A percentile compares a stretch with the other conserved stretches of the same genome.
phyloP scores from a whole-genome alignment of 2,329 filamentous ascomycete species.

The Volutella citrinella region DNA sequence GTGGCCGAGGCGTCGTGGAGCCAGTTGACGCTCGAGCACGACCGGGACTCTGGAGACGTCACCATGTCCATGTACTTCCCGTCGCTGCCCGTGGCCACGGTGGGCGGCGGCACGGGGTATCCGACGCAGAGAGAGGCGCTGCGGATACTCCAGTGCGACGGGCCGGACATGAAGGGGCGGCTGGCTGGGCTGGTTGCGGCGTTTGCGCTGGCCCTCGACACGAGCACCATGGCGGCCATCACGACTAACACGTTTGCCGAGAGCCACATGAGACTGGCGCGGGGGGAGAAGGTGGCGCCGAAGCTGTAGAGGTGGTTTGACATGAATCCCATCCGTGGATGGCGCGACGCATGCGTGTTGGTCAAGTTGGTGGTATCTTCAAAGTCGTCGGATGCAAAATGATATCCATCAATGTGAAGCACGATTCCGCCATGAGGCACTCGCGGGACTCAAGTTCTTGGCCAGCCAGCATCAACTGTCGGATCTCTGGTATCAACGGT shows the following conservation, averaged over 20 bases:
- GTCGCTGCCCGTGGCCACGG: conserved; percentile 4
- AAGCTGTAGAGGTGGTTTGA: no score
- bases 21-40: conserved; percentile 1
- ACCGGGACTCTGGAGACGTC: neutral
- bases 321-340: no score
- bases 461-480: no score
- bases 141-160: neutral
- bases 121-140: conserved; percentile 1
- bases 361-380: no score
- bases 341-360: no score
- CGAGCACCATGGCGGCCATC: conserved; percentile 3
- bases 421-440: no score
- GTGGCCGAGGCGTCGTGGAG: conserved; percentile 4
- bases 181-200: conserved; percentile 4
- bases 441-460: no score
- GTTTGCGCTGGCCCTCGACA: conserved; percentile 1
- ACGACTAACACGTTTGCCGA: conserved; percentile 1
- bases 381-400: no score
- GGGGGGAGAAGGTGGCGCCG: no score
- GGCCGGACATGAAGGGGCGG: neutral
- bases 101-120: conserved; percentile 3
- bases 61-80: conserved; percentile 3
- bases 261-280: conserved; percentile 2
- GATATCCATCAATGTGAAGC: no score
- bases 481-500: no score